Evolutionary conservation across 306 rosid genomes (phyloP), one percentile per base, ranked within the genome.

Genomic region (Prunus padus): DNA sequence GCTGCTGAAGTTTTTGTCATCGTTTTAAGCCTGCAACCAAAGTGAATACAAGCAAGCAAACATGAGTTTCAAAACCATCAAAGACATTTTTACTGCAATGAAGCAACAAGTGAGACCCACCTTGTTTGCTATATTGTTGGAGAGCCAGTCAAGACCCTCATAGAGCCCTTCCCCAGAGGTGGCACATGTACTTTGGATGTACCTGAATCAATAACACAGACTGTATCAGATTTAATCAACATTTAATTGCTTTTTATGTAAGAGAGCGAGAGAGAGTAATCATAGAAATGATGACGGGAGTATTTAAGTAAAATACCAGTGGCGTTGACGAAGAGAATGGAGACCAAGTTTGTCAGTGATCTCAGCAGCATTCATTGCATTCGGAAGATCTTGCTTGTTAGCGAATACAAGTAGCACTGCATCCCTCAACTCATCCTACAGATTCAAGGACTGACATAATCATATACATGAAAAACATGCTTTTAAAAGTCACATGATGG

Each of bases 341-440:
- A 86, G 86, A 57, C 89, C 89, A 15, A 86, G 87, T 57, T 86
- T 83, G 76, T 83, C 87, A 4, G 87, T 86, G 60, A 86, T 86
- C 80, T 83, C 89, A 26, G 87, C 89, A 67, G 89, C 89, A 77
- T 86, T 86, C 89, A 86, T 83, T 26, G 86, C 90, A 80, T 87
- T 84, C 50, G 87, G 90, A 66, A 87, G 90, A 80, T 87, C 90
- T 71, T 87, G 90, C 74, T 87, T 87, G 88, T 87, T 87, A 64
- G 87, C 90, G 18, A 87, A 87, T 62, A 87, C 88, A 51, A 87
- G 87, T 55, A 87, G 75, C 69, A 84, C 88, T 20, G 84, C 87
- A 77, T 80, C 87, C 82, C 87, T 84, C 82, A 84, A 80, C 71
- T 84, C 88, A 73, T 87, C 88, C 91, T 87, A 71, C 33, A 62